Evolutionary conservation across 202 grass and related monocot genomes (phyloP).

Genomic region (Sporobolus alterniflorus): DNA sequence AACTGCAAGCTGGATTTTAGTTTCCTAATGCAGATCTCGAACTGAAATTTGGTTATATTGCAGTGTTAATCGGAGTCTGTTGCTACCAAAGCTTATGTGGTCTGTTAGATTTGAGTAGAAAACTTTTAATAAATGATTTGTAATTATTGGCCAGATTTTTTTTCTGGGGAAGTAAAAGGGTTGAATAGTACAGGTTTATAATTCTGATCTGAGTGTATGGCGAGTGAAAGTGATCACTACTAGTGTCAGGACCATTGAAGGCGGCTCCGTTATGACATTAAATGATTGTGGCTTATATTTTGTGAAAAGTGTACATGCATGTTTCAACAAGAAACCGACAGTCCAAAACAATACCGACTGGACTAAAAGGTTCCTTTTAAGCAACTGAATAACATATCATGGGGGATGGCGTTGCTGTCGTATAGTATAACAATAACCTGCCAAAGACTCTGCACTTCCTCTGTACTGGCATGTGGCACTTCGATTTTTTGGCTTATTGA

Average conservation of each 20-base stretch:
- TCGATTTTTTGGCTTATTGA: background rate
- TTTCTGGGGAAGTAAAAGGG: background rate
- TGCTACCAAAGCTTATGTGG: background rate
- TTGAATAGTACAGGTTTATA: background rate
- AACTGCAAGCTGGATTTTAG: conserved; percentile 37
- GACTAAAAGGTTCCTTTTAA: background rate
- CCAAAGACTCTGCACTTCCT: background rate
- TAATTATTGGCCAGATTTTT: conserved; percentile 8
- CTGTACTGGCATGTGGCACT: background rate
- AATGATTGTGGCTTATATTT: background rate
- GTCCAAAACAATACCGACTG: background rate
- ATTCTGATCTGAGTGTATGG: background rate
- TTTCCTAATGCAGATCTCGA: conserved; percentile 31
- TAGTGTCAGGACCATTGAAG: background rate
- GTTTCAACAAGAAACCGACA: conserved; percentile 4
- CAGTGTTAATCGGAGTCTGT: conserved; percentile 26
- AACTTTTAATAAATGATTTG: background rate
- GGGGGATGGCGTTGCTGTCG: background rate
- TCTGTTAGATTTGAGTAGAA: conserved; percentile 16
- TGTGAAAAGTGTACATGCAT: background rate
- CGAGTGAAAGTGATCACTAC: background rate
- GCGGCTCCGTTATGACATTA: background rate
- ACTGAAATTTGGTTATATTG: background rate
- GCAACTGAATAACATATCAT: background rate
- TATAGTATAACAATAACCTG: conserved; percentile 13